Conservation (phyloP, 176 grass and related monocot genomes). For the Poa pratensis region DNA sequence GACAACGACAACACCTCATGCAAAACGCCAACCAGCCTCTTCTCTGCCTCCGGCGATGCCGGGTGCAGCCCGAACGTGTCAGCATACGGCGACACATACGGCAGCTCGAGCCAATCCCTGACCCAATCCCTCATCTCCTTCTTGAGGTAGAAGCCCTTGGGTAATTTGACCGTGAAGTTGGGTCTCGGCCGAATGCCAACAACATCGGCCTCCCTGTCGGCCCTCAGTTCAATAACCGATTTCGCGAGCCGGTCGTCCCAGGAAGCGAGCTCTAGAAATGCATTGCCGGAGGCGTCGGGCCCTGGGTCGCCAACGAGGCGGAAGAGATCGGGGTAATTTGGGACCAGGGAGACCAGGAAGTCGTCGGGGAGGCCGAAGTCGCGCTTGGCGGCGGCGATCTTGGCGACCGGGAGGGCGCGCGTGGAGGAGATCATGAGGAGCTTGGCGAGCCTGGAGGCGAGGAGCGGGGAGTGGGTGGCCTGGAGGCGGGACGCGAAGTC, state of each 20-base stretch:
- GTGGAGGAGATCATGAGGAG: slow-evolving; percentile 88
- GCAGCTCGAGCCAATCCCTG: slow-evolving; percentile 90
- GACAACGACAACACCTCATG: slow-evolving; percentile 83
- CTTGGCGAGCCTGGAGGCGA: slow-evolving; percentile 72
- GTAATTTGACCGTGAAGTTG: slow-evolving; percentile 69
- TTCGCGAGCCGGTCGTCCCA: slow-evolving; percentile 67
- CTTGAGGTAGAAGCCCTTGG: slow-evolving; percentile 81
- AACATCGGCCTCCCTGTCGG: slow-evolving; percentile 67
- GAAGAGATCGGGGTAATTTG: slow-evolving; percentile 58
- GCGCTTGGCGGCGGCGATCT: slow-evolving; percentile 68
- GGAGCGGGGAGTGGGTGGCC: slow-evolving; percentile 45
- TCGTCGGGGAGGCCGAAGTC: slow-evolving; percentile 87
- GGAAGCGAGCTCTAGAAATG: slow-evolving; percentile 65
- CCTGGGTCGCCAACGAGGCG: slow-evolving; percentile 57
- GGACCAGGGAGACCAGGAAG: slow-evolving; percentile 70
- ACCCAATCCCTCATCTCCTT: slow-evolving; percentile 91
- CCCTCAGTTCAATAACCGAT: slow-evolving; percentile 69
- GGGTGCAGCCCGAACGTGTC: slow-evolving; percentile 51
- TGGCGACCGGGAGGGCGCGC: slow-evolving; percentile 59
- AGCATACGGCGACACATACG: slow-evolving; percentile 69
- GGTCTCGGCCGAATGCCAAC: slow-evolving; percentile 67
- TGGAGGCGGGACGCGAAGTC: slow-evolving; percentile 46
- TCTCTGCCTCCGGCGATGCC: slow-evolving; percentile 66
- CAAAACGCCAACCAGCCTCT: slow-evolving; percentile 71
- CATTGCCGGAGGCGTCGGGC: slow-evolving; percentile 44